Evolutionary conservation across 1,284 basidiomycete genomes (phyloP), one percentile per base, ranked within the genome.

Genomic region (Vanrija pseudolonga): DNA sequence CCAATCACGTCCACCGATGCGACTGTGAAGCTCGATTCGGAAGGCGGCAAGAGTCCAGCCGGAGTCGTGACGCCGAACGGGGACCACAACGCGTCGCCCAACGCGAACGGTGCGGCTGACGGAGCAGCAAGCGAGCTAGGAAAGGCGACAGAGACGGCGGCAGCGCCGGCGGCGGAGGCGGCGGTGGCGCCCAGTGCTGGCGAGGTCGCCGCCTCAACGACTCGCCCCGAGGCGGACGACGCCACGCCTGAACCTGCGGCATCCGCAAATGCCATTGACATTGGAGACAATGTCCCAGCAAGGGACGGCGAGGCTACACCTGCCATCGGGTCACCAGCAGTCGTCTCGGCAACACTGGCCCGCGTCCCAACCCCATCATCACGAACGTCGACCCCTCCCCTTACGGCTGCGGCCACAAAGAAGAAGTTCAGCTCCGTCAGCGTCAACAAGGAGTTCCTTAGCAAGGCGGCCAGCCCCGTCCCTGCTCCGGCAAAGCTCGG

Each of bases 371-470:
- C 69, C 4, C 70, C 72, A 0, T 66, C 68, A 1, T 71, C 71
- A 1, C 63, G 72, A 9, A 72, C 71, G 8, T 72, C 71, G 4
- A 72, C 72, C 0, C 71, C 70, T 9, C 71, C 71, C 8, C 61
- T 68, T n/a, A 50, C 51, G 11, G 56, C 59, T 4, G 50, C 70
- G 50, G 80, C 83, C 0, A 86, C 86, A 53, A 84, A 85, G 45
- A 93, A 92, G 81, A 85, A 88, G 68, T 95, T 93, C 75, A 88
- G 80, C 66, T 83, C 89, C 26, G 83, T 89, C 63, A 90, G 90
- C 71, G 89, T 95, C 76, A 94, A 89, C 80, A 93, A 92, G 82
- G 90, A 90, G 76, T 96, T 95, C 73, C 79, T 95, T 47, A 88
- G 90, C 78, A 92, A 93, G 80, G 87, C 86, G 51, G 73, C 66